A percentile compares a stretch with the other conserved stretches of the same genome.
Conservation (phyloP, 208 protist species). For the Leishmania lainsoni region DNA sequence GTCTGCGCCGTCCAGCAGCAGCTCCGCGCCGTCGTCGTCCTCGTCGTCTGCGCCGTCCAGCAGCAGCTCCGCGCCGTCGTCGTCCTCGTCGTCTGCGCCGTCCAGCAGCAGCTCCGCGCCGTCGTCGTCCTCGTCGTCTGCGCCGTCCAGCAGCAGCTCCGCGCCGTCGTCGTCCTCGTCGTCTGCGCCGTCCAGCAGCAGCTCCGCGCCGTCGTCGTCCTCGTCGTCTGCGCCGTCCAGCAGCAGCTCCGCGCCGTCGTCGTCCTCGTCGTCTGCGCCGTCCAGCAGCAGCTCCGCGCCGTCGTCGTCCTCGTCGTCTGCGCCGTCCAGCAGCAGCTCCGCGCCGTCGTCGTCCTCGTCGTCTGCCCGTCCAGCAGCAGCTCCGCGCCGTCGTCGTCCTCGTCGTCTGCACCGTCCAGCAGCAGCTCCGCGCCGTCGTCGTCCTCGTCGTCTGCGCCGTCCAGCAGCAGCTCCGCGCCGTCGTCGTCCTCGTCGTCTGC, state of each 20-base stretch:
- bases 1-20: not conserved
- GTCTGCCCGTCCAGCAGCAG: slow-evolving; percentile 1
- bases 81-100: not conserved
- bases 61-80: not conserved
- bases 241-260: not conserved
- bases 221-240: not conserved
- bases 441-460: no score
- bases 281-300: slow-evolving; percentile 1
- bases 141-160: not conserved
- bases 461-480: no score
- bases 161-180: not conserved
- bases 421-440: no score
- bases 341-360: not conserved
- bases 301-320: not conserved
- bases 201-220: not conserved
- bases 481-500: no score
- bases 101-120: not conserved
- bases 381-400: not conserved
- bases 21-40: not conserved
- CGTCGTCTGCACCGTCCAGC: not conserved
- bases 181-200: no score
- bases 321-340: slow-evolving; percentile 1
- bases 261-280: not conserved
- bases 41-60: not conserved
- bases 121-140: not conserved